Conservation (phyloP, 2,329 filamentous ascomycete species). For the Xylariaceae sp. region DNA sequence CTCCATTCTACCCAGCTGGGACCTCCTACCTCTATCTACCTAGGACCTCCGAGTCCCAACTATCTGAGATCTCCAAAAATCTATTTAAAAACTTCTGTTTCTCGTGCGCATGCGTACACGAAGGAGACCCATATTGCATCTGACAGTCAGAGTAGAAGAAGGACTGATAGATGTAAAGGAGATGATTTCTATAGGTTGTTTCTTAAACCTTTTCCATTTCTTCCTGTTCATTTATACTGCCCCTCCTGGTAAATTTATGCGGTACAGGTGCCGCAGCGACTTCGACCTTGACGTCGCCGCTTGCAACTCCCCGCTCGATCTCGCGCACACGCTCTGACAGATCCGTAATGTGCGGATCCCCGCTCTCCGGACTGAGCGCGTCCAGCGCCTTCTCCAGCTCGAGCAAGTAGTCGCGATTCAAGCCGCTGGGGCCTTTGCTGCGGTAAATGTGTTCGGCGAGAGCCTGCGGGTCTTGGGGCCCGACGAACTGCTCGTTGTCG, state of each 20-base stretch:
- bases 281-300: background rate
- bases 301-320: constrained; percentile 41
- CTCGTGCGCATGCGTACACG: too few relatives aligned
- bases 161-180: too few relatives aligned
- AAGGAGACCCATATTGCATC: too few relatives aligned
- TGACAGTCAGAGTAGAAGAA: background rate
- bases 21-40: too few relatives aligned
- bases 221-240: constrained; percentile 54
- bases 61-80: too few relatives aligned
- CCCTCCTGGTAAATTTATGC: constrained; percentile 40
- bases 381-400: constrained; percentile 70
- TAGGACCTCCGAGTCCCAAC: too few relatives aligned
- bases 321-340: constrained; percentile 66
- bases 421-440: constrained; percentile 76
- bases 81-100: too few relatives aligned
- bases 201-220: constrained; percentile 38
- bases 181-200: background rate
- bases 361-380: constrained; percentile 67
- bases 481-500: constrained; percentile 86
- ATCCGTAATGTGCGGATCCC: constrained; percentile 80
- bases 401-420: constrained; percentile 85
- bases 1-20: too few relatives aligned
- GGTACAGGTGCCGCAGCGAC: constrained; percentile 13
- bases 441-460: constrained; percentile 76
- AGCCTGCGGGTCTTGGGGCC: constrained; percentile 69